These are phyloP conservation scores for Hamamelis virginiana DNA, from an alignment of 164 flowering plant species.

Conservation along the genomic window DNA sequence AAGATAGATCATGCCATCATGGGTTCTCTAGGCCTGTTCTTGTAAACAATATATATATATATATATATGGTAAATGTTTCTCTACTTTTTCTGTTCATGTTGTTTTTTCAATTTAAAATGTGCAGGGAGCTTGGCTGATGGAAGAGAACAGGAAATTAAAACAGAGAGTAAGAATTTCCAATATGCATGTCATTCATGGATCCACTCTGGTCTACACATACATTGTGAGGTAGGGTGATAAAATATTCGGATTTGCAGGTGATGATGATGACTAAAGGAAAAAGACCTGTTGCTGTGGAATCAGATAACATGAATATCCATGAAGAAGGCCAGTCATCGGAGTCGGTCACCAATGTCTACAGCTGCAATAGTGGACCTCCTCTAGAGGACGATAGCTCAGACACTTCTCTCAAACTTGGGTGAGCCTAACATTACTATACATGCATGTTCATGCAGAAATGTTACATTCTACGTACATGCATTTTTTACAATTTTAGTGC, in stretches of 20 bases:
- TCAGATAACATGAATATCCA: slow-evolving; percentile 2
- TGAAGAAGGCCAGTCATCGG: slow-evolving; percentile 43
- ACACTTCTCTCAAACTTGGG: slow-evolving; percentile 37
- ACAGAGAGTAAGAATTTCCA: slow-evolving; percentile 18
- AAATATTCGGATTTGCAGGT: slow-evolving; percentile 17
- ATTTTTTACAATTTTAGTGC: too few species aligned
- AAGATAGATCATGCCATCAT: too few species aligned
- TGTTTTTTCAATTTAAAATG: neutral
- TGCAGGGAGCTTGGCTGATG: slow-evolving; percentile 32
- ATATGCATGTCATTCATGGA: too few species aligned
- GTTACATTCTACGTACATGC: neutral
- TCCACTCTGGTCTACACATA: too few species aligned
- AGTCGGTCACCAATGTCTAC: slow-evolving; percentile 39
- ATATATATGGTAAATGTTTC: too few species aligned
- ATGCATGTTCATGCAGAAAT: neutral
- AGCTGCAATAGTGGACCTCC: slow-evolving; percentile 29
- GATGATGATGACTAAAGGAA: slow-evolving; percentile 15
- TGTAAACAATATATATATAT: too few species aligned
- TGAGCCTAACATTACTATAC: neutral
- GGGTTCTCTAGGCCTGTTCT: too few species aligned
- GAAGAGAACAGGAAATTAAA: slow-evolving; percentile 36
- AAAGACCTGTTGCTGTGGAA: neutral
- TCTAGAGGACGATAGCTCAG: slow-evolving; percentile 38
- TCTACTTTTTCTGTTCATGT: too few species aligned
- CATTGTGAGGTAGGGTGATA: neutral